Evolutionary conservation across 2,329 filamentous ascomycete genomes (phyloP).

Genomic region (Paecilomyces sp.): DNA sequence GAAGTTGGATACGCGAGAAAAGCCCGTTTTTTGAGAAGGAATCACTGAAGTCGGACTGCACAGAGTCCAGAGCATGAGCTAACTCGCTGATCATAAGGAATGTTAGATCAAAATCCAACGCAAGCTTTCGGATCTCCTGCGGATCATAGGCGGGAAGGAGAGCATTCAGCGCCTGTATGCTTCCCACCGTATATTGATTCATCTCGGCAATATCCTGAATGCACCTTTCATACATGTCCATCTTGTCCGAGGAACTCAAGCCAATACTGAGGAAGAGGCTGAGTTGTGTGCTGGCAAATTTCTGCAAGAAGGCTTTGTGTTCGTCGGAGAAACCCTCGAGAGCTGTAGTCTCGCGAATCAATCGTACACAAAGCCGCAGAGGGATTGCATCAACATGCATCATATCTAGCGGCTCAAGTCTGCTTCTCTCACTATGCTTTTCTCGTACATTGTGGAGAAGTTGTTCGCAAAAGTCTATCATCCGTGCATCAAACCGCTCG

Average conservation of each 20-base stretch:
- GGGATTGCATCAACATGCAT: conserved; percentile 35
- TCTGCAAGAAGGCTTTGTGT: conserved; percentile 56
- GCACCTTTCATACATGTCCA: conserved; percentile 59
- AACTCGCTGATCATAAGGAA: conserved; percentile 59
- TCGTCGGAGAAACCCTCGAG: conserved; percentile 47
- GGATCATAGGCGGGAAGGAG: conserved; percentile 34
- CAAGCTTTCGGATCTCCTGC: conserved; percentile 51
- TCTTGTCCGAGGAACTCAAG: conserved; percentile 49
- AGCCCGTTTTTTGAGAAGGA: conserved; percentile 37
- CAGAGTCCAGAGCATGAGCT: conserved; percentile 45
- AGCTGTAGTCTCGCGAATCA: conserved; percentile 65
- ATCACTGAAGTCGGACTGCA: conserved; percentile 35
- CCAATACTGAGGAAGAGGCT: conserved; percentile 53
- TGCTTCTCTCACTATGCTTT: conserved; percentile 32
- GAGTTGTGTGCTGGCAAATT: conserved; percentile 57
- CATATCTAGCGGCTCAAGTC: conserved; percentile 14
- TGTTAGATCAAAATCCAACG: conserved; percentile 55
- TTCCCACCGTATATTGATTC: conserved; percentile 62
- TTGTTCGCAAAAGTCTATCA: conserved; percentile 55
- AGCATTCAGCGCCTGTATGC: conserved; percentile 57
- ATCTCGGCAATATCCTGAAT: conserved; percentile 59
- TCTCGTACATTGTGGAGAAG: conserved; percentile 46
- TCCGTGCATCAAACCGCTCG: conserved; percentile 53
- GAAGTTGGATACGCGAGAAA: conserved; percentile 50
- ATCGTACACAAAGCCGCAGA: conserved; percentile 53